phyloP scores from a whole-genome alignment of 1,284 basidiomycete species.

The Trametes polyzona region DNA sequence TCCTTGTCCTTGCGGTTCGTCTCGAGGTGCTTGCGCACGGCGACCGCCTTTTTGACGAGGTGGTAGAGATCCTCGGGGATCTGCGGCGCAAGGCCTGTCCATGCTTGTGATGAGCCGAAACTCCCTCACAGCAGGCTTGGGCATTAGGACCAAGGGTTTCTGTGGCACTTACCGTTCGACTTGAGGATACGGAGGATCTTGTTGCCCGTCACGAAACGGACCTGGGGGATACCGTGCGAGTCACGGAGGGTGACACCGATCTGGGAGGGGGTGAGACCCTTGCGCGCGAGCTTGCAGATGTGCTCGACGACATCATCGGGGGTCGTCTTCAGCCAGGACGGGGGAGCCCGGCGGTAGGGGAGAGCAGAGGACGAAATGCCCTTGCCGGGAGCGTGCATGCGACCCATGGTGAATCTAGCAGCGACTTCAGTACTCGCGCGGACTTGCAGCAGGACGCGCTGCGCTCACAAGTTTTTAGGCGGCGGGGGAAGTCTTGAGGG shows the following conservation, averaged over 20 bases:
- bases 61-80: constrained; percentile 99
- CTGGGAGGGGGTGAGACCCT: constrained; percentile 97
- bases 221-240: constrained; percentile 96
- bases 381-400: constrained; percentile 98
- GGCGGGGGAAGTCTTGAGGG: constrained; percentile 42
- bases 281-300: constrained; percentile 96
- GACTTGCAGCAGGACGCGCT: neutral
- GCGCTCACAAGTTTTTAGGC: constrained; percentile 42
- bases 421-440: constrained; percentile 20
- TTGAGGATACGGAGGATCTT: constrained; percentile 99
- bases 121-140: constrained; percentile 1
- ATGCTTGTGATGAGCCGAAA: constrained; percentile 7
- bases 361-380: constrained; percentile 98
- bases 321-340: constrained; percentile 96
- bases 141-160: constrained; percentile 3
- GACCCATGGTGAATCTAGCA: constrained; percentile 70
- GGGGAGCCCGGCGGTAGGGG: constrained; percentile 94
- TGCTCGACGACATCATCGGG: constrained; percentile 96
- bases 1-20: constrained; percentile 98
- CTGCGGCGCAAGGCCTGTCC: constrained; percentile 89
- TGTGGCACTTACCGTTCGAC: constrained; percentile 74
- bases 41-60: constrained; percentile 99
- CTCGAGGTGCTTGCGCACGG: constrained; percentile 98
- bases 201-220: constrained; percentile 98
- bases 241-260: constrained; percentile 99